A percentile compares a stretch with the other conserved stretches of the same genome.
These are phyloP conservation scores for Madurella fahalii DNA, from an alignment of 2,329 filamentous ascomycete species.

Conservation along the genomic window DNA sequence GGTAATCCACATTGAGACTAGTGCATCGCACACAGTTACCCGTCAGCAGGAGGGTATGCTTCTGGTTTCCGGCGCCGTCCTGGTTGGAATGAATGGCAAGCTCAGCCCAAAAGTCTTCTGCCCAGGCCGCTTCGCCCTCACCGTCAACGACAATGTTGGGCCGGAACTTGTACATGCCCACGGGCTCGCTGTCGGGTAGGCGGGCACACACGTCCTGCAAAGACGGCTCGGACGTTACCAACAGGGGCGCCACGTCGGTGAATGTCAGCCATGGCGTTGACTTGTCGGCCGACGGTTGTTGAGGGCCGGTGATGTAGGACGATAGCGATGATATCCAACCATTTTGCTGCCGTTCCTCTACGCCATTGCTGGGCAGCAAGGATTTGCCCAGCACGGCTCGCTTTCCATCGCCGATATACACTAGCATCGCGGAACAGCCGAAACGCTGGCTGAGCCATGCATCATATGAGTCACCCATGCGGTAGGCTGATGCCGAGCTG, in stretches of 20 bases:
- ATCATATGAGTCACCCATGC: conserved; percentile 58
- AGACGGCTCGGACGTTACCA: conserved; percentile 67
- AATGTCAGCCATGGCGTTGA: conserved; percentile 59
- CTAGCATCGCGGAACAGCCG: conserved; percentile 56
- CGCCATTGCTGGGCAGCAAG: conserved; percentile 34
- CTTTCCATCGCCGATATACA: conserved; percentile 60
- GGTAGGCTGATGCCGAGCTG: conserved; percentile 55
- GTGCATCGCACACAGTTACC: conserved; percentile 66
- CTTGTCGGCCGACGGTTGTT: conserved; percentile 9
- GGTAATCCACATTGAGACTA: conserved; percentile 69
- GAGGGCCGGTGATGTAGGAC: conserved; percentile 20
- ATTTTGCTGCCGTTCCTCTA: conserved; percentile 9
- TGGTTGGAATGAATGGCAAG: conserved; percentile 38
- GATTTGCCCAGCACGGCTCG: conserved; percentile 59
- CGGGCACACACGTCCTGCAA: conserved; percentile 61
- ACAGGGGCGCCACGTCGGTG: conserved; percentile 69
- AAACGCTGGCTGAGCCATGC: conserved; percentile 66
- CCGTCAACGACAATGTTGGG: conserved; percentile 68
- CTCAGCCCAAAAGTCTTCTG: conserved; percentile 71
- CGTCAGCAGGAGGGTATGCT: conserved; percentile 52
- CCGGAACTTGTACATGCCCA: conserved; percentile 67
- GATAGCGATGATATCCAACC: conserved; percentile 15
- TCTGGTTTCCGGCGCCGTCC: conserved; percentile 11
- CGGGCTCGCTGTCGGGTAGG: conserved; percentile 43
- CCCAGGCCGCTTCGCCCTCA: conserved; percentile 47